phyloP scores from a whole-genome alignment of 345 rosid genomes.

The Rubroshorea leprosula region DNA sequence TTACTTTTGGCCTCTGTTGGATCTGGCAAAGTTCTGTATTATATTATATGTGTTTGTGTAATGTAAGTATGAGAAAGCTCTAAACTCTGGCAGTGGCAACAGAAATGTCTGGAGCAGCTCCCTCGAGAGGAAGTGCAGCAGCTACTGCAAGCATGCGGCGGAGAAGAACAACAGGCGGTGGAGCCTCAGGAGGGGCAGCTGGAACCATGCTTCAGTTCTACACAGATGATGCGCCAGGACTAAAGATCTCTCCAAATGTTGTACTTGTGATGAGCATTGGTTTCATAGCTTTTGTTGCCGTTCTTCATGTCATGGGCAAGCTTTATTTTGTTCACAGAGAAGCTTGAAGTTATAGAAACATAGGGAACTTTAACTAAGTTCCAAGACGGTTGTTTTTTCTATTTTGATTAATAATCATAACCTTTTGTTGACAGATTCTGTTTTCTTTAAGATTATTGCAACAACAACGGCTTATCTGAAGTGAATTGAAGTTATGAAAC shows the following conservation, averaged over 20 bases:
- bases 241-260: constrained; percentile 3
- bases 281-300: constrained; percentile 2
- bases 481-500: too few species aligned
- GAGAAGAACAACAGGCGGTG: neutral
- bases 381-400: too few species aligned
- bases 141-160: constrained; percentile 1
- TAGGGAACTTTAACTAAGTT: too few species aligned
- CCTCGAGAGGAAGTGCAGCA: neutral
- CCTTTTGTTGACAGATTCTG: too few species aligned
- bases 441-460: too few species aligned
- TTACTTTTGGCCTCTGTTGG: too few species aligned
- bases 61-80: too few species aligned
- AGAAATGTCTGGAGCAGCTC: constrained; percentile 1
- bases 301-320: constrained; percentile 6
- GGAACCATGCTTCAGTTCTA: constrained; percentile 5
- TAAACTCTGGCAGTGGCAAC: neutral
- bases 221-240: constrained; percentile 4
- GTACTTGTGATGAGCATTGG: constrained; percentile 7
- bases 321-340: constrained; percentile 3
- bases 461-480: too few species aligned
- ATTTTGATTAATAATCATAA: too few species aligned
- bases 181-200: neutral
- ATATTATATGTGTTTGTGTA: too few species aligned
- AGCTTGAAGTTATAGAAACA: too few species aligned
- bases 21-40: too few species aligned